Percentiles rank a stretch among this genome's conserved stretches.
phyloP scores from a whole-genome alignment of 805 yeast genomes.

The Maudiozyma serrabonitensis region DNA sequence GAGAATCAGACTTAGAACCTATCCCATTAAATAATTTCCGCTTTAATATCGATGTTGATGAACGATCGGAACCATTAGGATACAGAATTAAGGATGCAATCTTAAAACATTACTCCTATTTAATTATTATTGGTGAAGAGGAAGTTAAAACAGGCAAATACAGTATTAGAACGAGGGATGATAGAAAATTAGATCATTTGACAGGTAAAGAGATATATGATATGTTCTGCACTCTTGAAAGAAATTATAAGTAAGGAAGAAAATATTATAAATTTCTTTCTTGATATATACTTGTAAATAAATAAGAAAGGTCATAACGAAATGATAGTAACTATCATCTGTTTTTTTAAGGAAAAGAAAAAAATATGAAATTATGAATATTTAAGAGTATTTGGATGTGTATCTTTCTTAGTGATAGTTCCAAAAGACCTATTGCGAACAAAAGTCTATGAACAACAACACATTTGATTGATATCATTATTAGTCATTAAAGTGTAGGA shows the following conservation, averaged over 20 bases:
- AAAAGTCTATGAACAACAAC: no score
- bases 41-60: constrained; percentile 69
- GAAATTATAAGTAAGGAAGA: constrained; percentile 29
- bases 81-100: constrained; percentile 73
- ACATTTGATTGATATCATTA: no score
- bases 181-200: constrained; percentile 36
- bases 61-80: constrained; percentile 69
- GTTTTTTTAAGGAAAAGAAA: neutral
- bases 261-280: neutral
- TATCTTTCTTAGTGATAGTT: neutral
- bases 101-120: constrained; percentile 61
- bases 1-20: constrained; percentile 29
- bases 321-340: neutral
- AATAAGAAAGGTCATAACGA: neutral
- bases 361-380: neutral
- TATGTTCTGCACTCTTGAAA: constrained; percentile 48
- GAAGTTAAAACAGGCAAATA: constrained; percentile 54
- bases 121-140: constrained; percentile 80
- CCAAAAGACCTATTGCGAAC: no score
- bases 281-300: constrained; percentile 6
- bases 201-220: constrained; percentile 42
- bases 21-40: constrained; percentile 48
- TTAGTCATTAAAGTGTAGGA: no score
- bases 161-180: constrained; percentile 53
- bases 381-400: no score